phyloP scores from a whole-genome alignment of 2,329 filamentous ascomycete species.

The Pseudogymnoascus sp. region DNA sequence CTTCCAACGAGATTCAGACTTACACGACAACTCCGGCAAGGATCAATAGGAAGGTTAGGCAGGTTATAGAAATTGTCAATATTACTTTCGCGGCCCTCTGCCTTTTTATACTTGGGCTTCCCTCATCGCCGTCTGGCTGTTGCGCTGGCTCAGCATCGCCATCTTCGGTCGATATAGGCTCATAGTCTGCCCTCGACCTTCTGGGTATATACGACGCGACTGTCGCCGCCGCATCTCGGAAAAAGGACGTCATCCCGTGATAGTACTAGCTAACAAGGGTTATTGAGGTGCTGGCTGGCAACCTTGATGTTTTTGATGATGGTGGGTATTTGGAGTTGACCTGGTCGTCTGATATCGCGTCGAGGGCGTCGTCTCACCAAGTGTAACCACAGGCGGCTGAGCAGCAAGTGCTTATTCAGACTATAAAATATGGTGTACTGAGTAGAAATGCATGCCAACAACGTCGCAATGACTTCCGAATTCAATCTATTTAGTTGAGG shows the following conservation, averaged over 20 bases:
- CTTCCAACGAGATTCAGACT: background rate
- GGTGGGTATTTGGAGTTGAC: background rate
- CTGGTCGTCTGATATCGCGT: background rate
- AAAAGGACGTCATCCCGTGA: background rate
- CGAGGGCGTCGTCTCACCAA: background rate
- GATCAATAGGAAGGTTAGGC: background rate
- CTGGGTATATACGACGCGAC: background rate
- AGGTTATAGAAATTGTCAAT: background rate
- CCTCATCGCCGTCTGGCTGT: background rate
- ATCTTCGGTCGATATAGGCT: background rate
- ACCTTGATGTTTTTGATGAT: background rate
- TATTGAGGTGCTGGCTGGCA: background rate
- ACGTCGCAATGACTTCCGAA: background rate
- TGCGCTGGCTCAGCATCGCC: background rate
- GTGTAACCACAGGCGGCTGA: background rate
- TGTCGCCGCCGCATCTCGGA: background rate
- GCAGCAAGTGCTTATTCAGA: background rate
- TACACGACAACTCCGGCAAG: background rate
- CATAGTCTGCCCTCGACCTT: background rate
- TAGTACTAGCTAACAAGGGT: background rate
- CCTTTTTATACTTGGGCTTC: background rate
- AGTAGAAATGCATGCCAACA: background rate
- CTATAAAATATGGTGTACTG: background rate
- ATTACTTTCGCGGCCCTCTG: background rate
- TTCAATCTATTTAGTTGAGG: background rate